A percentile compares a stretch with the other conserved stretches of the same genome.
These are phyloP conservation scores for Russula sp. DNA, from an alignment of 768 basidiomycete genomes.

Conservation along the genomic window DNA sequence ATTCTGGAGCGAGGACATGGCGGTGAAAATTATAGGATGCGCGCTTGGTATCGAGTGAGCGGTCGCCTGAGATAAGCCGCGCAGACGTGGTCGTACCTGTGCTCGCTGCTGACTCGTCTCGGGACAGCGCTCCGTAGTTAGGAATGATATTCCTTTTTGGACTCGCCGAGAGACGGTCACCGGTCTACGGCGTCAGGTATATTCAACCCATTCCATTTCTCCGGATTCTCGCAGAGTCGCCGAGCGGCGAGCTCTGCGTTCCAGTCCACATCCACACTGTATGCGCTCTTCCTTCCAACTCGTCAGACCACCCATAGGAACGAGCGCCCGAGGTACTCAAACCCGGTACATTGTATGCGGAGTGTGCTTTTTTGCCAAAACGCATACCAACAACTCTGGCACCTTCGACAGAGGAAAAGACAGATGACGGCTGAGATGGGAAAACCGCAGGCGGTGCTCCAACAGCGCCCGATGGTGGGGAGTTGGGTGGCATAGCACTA, in stretches of 20 bases:
- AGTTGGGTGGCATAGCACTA: slow-evolving; percentile 65
- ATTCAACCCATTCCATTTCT: slow-evolving; percentile 63
- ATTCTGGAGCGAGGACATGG: slow-evolving; percentile 37
- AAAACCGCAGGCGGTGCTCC: slow-evolving; percentile 36
- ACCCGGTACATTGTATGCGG: slow-evolving; percentile 73
- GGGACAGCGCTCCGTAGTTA: too few species aligned
- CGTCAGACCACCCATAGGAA: slow-evolving; percentile 24
- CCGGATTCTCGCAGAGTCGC: slow-evolving; percentile 66
- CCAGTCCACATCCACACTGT: slow-evolving; percentile 81
- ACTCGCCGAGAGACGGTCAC: neutral
- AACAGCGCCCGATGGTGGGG: slow-evolving; percentile 55
- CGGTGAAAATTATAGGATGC: neutral
- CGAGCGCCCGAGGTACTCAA: slow-evolving; percentile 54
- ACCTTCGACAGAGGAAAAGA: slow-evolving; percentile 29
- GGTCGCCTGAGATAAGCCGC: neutral
- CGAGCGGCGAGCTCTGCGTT: slow-evolving; percentile 54
- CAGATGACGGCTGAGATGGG: slow-evolving; percentile 32
- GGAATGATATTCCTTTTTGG: too few species aligned
- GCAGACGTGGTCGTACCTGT: too few species aligned
- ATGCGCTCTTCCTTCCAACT: slow-evolving; percentile 77
- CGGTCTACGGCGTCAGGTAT: slow-evolving; percentile 56
- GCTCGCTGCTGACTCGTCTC: too few species aligned
- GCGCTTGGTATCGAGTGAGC: neutral
- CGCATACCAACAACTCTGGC: slow-evolving; percentile 30
- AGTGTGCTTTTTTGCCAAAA: slow-evolving; percentile 59